Percentiles rank a stretch among this genome's conserved stretches.
Evolutionary conservation across 2,329 filamentous ascomycete genomes (phyloP).

Genomic region (Aspergillus uvarum): DNA sequence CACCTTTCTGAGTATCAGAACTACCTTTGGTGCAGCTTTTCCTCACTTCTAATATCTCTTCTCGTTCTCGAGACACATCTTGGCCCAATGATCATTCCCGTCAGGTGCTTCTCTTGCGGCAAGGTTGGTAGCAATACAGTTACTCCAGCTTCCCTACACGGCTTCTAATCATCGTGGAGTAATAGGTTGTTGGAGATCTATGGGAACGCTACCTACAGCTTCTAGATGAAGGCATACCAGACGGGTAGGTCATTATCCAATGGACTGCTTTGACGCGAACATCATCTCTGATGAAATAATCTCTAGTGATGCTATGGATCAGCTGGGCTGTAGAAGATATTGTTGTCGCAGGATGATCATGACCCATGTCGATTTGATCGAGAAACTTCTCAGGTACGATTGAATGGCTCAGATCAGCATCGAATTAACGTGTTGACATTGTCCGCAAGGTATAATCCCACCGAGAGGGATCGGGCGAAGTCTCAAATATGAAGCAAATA

Average conservation of each 20-base stretch:
- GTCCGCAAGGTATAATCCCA: constrained; percentile 48
- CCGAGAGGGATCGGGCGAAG: constrained; percentile 49
- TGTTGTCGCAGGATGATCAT: constrained; percentile 99
- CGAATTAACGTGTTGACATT: not conserved
- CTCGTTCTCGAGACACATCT: not conserved
- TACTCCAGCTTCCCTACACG: constrained; percentile 7
- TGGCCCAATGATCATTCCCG: constrained; percentile 85
- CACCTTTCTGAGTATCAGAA: not conserved
- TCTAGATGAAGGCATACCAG: constrained; percentile 72
- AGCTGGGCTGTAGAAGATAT: constrained; percentile 89
- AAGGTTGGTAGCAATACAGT: constrained; percentile 63
- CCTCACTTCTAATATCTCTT: not conserved
- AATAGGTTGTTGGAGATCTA: constrained; percentile 88
- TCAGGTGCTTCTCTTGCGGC: constrained; percentile 97
- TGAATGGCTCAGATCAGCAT: not conserved
- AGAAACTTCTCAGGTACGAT: constrained; percentile 89
- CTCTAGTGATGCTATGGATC: constrained; percentile 87
- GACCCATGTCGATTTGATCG: constrained; percentile 98
- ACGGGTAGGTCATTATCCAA: constrained; percentile 61
- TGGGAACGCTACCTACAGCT: constrained; percentile 95
- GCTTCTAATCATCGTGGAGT: constrained; percentile 8
- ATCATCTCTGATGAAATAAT: constrained; percentile 13
- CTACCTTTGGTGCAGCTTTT: not conserved
- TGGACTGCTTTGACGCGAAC: not conserved
- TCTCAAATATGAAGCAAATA: constrained; percentile 25